Conservation (phyloP, 768 basidiomycete species). For the Podaxis carcinomalis region DNA sequence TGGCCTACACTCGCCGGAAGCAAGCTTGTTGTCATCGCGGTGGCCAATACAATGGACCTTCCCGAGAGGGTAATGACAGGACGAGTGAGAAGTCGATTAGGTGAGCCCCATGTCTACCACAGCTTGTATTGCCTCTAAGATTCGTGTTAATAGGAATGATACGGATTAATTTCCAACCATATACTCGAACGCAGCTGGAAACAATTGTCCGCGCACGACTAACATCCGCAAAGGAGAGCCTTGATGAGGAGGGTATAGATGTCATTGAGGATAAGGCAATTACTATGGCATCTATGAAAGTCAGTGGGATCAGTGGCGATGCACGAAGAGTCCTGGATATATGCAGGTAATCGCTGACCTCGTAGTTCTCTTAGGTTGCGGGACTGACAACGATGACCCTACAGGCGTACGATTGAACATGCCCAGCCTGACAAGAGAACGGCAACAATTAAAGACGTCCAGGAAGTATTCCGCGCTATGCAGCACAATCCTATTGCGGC, state of each 20-base stretch:
- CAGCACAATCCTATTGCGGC: constrained; percentile 89
- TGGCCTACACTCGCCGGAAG: constrained; percentile 92
- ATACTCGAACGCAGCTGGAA: constrained; percentile 71
- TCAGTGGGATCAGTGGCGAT: constrained; percentile 82
- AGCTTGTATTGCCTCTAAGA: background rate
- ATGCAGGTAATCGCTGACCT: constrained; percentile 55
- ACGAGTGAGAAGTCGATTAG: constrained; percentile 87
- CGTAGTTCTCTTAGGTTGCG: background rate
- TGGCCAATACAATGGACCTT: constrained; percentile 97
- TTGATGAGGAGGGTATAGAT: constrained; percentile 39
- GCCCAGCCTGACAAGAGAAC: constrained; percentile 46
- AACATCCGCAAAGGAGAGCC: constrained; percentile 46
- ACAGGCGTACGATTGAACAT: constrained; percentile 80
- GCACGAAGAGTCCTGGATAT: constrained; percentile 91
- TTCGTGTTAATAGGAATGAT: constrained; percentile 62
- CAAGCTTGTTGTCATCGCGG: constrained; percentile 90
- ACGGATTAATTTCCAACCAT: constrained; percentile 90
- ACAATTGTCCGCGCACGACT: constrained; percentile 86
- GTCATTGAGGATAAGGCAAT: constrained; percentile 70
- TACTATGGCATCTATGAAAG: constrained; percentile 74
- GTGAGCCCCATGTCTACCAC: constrained; percentile 35
- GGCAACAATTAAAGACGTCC: constrained; percentile 69
- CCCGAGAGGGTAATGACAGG: constrained; percentile 93
- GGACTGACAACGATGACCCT: background rate
- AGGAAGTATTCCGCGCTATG: constrained; percentile 76